Base-by-base conservation (phyloP, 2,329 filamentous ascomycete genomes). In the Aspergillus uvarum region DNA sequence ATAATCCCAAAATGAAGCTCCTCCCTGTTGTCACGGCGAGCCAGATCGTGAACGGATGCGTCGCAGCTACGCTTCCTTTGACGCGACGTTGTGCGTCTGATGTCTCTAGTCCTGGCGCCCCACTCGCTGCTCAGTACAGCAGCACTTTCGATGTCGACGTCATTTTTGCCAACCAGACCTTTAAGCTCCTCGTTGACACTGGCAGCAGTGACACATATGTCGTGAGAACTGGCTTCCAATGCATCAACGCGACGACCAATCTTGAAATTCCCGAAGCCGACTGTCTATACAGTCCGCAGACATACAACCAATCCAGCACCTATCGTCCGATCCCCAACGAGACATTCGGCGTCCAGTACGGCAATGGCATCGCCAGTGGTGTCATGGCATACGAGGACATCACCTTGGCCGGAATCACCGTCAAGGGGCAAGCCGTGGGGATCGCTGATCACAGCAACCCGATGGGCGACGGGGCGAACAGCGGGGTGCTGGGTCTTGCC, bases 401-500 rank as follows among this genome's bases (percentile, higher is more conserved):
- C 47, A 70, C 66, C 5, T 49, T 72, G 2, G 67, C 63, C 10
- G 64, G 56, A 19, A 61, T 72, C 24, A 61, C 56, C 16, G 65
- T 73, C 47, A 66, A 74, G 2, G 31, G 71, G 8, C 80, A 83
- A 65, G 74, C 79, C 32, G 72, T 85, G n/a, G 81, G 76, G 0
- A 62, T 83, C 16, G 81, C 81, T 3, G 73, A 79, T 51, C 63
- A 68, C 38, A 76, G 79, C 0, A 75, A 72, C 12, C 81, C 77
- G 72, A 67, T 73, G 19, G 81, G 80, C 8, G 80, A 83, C 58
- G 74, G 72, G 1, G 68, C 76, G 21, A 79, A 79, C 1, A 79
- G 77, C 26, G 83, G 83, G 2, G 68, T 85, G 2, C 64, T 85
- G 4, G 83, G 83, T 0, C 73, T 86, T 12, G 81, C 76, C 1